Base-by-base conservation (phyloP, 2,329 filamentous ascomycete genomes). In the Fusarium torreyae region DNA sequence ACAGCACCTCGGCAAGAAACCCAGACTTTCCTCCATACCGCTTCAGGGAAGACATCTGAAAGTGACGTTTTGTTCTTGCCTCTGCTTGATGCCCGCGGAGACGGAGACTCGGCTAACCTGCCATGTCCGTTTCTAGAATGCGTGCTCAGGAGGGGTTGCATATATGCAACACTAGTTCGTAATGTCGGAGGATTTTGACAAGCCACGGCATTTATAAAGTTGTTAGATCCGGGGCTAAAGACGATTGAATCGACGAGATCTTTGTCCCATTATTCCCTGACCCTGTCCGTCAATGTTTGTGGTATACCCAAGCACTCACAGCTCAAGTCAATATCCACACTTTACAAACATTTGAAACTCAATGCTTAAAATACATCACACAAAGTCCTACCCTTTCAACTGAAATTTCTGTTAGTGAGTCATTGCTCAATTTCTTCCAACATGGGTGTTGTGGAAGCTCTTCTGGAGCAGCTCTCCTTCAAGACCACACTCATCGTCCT, bases 401-500 rank as follows among this genome's bases (percentile, higher is more conserved):
- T 14, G 34, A 38, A 13, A 26, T 20, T 33, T 39, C 68, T 34
- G 40, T 33, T 18, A n/a, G 10, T 26, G 14, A 7, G 1, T 17
- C 28, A 42, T 38, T 31, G 10, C 11, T 14, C 40, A 42, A 13
- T 18, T 14, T 45, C 22, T 18, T 20, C 28, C 48, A 77, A 31
- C 57, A 87, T 87, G 82, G 81, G 87, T 70, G 77, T 88, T 22
- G 76, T 89, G 50, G 87, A 88, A 70, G 71, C 79, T 34, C 57
- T 85, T 31, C 46, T 86, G 64, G 78, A 80, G 60, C 77, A 82
- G 59, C 70, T 84, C 73, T 86, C 86, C 58, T 69, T 81, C 53
- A 81, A 78, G 59, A 75, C 77, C 53, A 66, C 81, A 18, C 57
- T 81, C 46, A 51, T 83, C 31, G 76, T 82, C 66, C 24, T 82